Percentiles rank a stretch among this genome's conserved stretches.
phyloP scores from a whole-genome alignment of 805 yeast genomes.

The Maudiozyma saulgeensis region DNA sequence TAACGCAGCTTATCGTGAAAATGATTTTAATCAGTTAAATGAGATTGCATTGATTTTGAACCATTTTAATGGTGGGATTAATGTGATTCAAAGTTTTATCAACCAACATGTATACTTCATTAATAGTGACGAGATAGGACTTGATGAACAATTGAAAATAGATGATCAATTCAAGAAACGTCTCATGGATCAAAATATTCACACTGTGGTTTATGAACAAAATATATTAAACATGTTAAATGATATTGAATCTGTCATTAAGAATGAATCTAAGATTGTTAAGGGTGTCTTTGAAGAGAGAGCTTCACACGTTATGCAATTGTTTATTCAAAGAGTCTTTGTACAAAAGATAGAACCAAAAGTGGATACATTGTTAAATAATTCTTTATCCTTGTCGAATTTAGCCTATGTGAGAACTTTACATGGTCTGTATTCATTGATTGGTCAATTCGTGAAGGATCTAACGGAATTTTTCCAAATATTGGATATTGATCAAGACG shows the following conservation, averaged over 20 bases:
- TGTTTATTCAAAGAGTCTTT: constrained; percentile 66
- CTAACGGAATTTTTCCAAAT: constrained; percentile 48
- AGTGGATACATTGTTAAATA: constrained; percentile 48
- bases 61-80: constrained; percentile 76
- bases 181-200: constrained; percentile 50
- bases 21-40: constrained; percentile 61
- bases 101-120: constrained; percentile 66
- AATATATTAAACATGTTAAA: constrained; percentile 44
- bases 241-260: constrained; percentile 48
- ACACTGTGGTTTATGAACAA: constrained; percentile 40
- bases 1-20: constrained; percentile 60
- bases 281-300: constrained; percentile 66
- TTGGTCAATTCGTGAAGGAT: constrained; percentile 52
- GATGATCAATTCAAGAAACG: constrained; percentile 48
- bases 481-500: constrained; percentile 36
- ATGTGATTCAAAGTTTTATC: constrained; percentile 74
- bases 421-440: constrained; percentile 51
- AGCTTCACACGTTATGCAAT: constrained; percentile 48
- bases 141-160: constrained; percentile 16
- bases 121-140: constrained; percentile 25
- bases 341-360: constrained; percentile 58
- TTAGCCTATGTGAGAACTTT: constrained; percentile 70
- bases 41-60: constrained; percentile 65
- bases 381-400: constrained; percentile 52
- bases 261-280: constrained; percentile 65